Percentiles rank a stretch among this genome's conserved stretches.
These are phyloP conservation scores for Setaria italica DNA, from an alignment of 202 grass and related monocot genomes.

Conservation along the genomic window DNA sequence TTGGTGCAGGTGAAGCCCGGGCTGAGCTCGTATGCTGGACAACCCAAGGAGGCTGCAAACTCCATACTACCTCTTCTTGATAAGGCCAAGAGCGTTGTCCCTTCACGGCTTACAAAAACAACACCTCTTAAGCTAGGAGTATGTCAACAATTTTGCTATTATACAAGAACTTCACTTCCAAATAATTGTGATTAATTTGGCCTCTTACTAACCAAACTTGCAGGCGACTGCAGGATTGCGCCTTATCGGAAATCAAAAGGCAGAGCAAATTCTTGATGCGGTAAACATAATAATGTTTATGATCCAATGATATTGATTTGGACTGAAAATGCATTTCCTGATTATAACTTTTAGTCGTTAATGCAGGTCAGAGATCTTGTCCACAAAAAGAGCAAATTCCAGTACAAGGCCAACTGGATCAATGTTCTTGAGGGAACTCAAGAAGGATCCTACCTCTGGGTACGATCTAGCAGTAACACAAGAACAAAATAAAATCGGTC, in stretches of 20 bases:
- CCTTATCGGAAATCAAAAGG: background rate
- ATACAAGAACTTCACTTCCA: background rate
- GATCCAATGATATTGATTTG: too few species aligned
- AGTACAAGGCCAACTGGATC: constrained; percentile 14
- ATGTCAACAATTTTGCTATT: background rate
- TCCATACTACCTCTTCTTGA: constrained; percentile 16
- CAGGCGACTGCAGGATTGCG: constrained; percentile 28
- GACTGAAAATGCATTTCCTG: background rate
- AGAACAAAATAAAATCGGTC: background rate
- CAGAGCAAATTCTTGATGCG: constrained; percentile 1
- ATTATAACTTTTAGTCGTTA: background rate
- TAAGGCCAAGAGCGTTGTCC: constrained; percentile 6
- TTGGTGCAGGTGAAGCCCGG: constrained; percentile 9
- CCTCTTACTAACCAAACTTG: background rate
- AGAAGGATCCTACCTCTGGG: constrained; percentile 7
- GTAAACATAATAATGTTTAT: background rate
- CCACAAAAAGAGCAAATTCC: constrained; percentile 18
- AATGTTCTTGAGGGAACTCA: constrained; percentile 17
- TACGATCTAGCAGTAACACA: background rate
- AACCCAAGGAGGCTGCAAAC: background rate
- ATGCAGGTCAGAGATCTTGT: background rate
- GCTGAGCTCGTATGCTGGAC: constrained; percentile 3
- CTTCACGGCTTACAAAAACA: background rate
- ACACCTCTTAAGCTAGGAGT: constrained; percentile 17
- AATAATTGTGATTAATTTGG: background rate